These are phyloP conservation scores for Eucalyptus brandiana DNA, from an alignment of 345 rosid species.

Conservation along the genomic window DNA sequence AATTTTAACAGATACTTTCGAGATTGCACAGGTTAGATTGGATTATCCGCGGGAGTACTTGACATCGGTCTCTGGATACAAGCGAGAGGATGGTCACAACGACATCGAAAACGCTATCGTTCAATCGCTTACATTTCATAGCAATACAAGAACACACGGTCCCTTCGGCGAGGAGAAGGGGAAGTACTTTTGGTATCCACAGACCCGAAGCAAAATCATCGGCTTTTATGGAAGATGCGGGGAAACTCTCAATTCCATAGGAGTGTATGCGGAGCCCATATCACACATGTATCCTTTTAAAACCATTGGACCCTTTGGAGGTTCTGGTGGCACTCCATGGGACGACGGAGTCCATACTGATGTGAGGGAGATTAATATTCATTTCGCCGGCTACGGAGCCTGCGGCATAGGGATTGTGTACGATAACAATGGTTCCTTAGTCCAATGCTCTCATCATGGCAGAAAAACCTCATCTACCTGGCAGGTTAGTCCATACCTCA, in stretches of 20 bases:
- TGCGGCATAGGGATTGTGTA: background rate
- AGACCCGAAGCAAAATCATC: background rate
- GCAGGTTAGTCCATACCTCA: background rate
- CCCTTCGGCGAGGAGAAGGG: background rate
- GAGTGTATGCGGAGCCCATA: background rate
- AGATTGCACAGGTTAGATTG: background rate
- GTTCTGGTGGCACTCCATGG: background rate
- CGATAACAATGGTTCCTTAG: background rate
- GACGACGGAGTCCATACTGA: background rate
- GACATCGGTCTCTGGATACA: too few relatives aligned
- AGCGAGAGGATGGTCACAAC: too few relatives aligned
- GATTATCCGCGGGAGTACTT: too few relatives aligned
- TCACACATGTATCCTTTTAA: background rate
- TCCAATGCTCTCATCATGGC: background rate
- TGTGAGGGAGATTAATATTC: background rate
- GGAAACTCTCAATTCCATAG: background rate
- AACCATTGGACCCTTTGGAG: background rate
- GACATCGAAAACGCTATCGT: background rate
- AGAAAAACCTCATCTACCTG: background rate
- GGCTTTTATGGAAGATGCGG: background rate
- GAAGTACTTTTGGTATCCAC: background rate
- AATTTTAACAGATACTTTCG: background rate
- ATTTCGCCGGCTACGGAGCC: background rate
- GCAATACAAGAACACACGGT: background rate
- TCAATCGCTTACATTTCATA: background rate